These are phyloP conservation scores for Remersonia thermophila DNA, from an alignment of 2,329 filamentous ascomycete genomes.

Conservation along the genomic window DNA sequence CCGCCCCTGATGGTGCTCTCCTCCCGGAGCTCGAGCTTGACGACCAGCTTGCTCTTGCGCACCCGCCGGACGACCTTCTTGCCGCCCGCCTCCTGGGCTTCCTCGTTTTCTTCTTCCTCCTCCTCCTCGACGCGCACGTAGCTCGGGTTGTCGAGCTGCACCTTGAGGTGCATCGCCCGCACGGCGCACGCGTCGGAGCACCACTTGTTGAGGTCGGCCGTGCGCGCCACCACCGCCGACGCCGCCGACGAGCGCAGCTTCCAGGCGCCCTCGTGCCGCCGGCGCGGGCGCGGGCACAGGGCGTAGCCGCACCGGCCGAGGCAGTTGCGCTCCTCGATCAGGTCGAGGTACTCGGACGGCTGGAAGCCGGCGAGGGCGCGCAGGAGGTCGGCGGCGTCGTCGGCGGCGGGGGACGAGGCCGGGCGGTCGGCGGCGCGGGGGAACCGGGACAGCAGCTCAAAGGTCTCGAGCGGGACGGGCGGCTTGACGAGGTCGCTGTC, in stretches of 20 bases:
- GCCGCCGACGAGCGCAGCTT: slow-evolving; percentile 43
- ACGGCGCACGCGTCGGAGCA: slow-evolving; percentile 70
- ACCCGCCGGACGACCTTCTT: not conserved
- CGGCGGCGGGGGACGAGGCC: slow-evolving; percentile 31
- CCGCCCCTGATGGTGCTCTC: too few species aligned
- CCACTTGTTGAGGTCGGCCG: slow-evolving; percentile 70
- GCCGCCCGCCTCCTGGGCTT: slow-evolving; percentile 6
- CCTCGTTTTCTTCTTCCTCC: slow-evolving; percentile 3
- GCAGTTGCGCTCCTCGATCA: slow-evolving; percentile 81
- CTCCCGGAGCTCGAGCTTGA: too few species aligned
- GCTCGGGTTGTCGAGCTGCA: slow-evolving; percentile 66
- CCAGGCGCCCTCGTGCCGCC: slow-evolving; percentile 47
- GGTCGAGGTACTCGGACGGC: slow-evolving; percentile 75
- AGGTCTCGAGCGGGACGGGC: slow-evolving; percentile 42
- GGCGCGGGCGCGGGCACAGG: slow-evolving; percentile 49
- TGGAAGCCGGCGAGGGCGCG: slow-evolving; percentile 60
- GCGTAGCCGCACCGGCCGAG: slow-evolving; percentile 72
- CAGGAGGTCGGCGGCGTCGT: slow-evolving; percentile 56
- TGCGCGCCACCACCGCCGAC: slow-evolving; percentile 49
- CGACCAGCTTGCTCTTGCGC: not conserved
- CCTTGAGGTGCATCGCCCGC: slow-evolving; percentile 71
- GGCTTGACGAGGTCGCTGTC: slow-evolving; percentile 63
- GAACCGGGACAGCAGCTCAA: slow-evolving; percentile 57
- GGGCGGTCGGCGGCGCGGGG: slow-evolving; percentile 26
- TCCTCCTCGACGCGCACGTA: slow-evolving; percentile 23